Conservation (phyloP, 768 basidiomycete genomes). For the Rhodotorula diobovata region DNA sequence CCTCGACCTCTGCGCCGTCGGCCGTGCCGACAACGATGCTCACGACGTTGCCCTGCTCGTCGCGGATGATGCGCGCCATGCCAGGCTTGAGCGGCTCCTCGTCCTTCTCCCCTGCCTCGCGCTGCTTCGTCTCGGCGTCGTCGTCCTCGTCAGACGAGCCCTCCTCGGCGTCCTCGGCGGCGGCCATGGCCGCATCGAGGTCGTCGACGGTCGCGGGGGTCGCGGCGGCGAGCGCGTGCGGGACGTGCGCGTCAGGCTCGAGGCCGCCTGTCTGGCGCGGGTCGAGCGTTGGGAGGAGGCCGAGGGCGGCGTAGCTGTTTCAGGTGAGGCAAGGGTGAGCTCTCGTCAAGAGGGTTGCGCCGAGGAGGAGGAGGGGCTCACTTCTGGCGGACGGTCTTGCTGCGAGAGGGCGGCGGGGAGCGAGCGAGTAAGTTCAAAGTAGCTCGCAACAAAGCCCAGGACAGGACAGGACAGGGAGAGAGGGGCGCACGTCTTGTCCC, state of each 20-base stretch:
- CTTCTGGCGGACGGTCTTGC: slow-evolving; percentile 40
- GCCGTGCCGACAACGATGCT: slow-evolving; percentile 45
- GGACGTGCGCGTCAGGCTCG: slow-evolving; percentile 20
- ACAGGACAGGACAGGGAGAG: not conserved
- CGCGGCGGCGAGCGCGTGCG: slow-evolving; percentile 17
- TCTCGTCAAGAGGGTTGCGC: too few relatives aligned
- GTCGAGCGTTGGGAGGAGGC: slow-evolving; percentile 23
- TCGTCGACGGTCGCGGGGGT: slow-evolving; percentile 25
- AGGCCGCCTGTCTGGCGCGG: slow-evolving; percentile 37
- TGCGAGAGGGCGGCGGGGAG: not conserved
- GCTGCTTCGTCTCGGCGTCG: slow-evolving; percentile 35
- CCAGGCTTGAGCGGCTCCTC: slow-evolving; percentile 53
- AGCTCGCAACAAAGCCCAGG: not conserved
- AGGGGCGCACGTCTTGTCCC: slow-evolving; percentile 33
- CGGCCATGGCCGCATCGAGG: slow-evolving; percentile 11
- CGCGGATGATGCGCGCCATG: slow-evolving; percentile 75
- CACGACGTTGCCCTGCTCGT: slow-evolving; percentile 69
- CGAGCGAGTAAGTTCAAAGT: too few relatives aligned
- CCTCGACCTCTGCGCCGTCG: slow-evolving; percentile 46
- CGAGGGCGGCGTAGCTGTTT: slow-evolving; percentile 30
- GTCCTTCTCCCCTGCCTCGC: not conserved
- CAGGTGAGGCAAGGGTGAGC: not conserved
- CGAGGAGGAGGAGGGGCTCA: not conserved
- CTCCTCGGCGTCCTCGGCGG: not conserved
- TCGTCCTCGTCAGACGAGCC: slow-evolving; percentile 15